phyloP scores from a whole-genome alignment of 73 alveolate species.

The Tetrahymena borealis region DNA sequence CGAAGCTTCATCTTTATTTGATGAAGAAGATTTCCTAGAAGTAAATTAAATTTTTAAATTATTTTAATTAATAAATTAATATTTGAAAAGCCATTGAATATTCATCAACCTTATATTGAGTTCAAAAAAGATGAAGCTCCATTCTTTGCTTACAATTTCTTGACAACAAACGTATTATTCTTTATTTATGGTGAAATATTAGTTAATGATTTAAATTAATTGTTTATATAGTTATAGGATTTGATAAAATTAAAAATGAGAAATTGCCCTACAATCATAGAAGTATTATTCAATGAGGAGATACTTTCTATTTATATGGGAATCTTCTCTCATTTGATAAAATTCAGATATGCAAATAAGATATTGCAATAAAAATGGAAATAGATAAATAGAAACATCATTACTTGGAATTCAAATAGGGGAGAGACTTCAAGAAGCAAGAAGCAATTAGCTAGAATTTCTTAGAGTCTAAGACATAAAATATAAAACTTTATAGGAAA shows the following conservation, averaged over 20 bases:
- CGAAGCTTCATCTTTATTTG: neutral
- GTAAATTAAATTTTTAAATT: neutral
- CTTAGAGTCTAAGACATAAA: neutral
- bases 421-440: neutral
- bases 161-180: neutral
- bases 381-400: neutral
- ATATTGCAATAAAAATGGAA: neutral
- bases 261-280: neutral
- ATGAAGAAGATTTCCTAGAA: neutral
- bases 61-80: neutral
- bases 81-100: neutral
- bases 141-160: neutral
- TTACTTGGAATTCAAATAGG: neutral
- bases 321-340: neutral
- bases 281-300: neutral
- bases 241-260: neutral
- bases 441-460: neutral
- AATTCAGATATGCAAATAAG: neutral
- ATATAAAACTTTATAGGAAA: neutral
- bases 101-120: neutral
- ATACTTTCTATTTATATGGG: neutral
- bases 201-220: neutral
- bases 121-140: neutral
- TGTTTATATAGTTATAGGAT: neutral
- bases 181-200: neutral